A percentile compares a stretch with the other conserved stretches of the same genome.
phyloP scores from a whole-genome alignment of 345 rosid species.

The Eucalyptus pumila region DNA sequence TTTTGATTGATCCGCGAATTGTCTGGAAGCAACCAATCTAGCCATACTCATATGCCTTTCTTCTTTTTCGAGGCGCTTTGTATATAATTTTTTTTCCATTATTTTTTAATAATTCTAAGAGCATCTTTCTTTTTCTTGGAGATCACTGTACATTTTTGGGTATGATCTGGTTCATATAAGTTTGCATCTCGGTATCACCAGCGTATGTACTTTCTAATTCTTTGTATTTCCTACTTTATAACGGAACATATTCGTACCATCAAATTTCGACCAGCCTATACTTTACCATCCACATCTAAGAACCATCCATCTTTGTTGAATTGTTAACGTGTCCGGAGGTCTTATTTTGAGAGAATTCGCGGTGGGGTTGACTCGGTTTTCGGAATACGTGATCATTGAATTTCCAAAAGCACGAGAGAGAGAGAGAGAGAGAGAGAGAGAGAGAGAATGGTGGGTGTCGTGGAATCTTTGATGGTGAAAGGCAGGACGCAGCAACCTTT shows the following conservation, averaged over 20 bases:
- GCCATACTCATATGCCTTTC: neutral
- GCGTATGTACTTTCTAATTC: neutral
- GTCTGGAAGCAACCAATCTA: neutral
- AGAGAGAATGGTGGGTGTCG: neutral
- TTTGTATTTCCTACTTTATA: neutral
- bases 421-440: neutral
- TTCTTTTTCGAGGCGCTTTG: neutral
- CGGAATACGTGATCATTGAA: neutral
- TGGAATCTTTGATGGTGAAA: neutral
- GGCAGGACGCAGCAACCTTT: neutral
- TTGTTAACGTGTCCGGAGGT: neutral
- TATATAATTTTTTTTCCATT: neutral
- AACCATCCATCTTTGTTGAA: neutral
- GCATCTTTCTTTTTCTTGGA: neutral
- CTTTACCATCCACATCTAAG: neutral
- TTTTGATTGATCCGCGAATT: neutral
- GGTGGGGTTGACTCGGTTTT: neutral
- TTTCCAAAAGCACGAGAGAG: neutral
- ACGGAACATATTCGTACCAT: neutral
- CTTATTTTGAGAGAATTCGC: neutral
- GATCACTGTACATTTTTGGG: neutral
- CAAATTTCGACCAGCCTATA: neutral
- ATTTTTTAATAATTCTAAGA: neutral
- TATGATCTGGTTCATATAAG: neutral
- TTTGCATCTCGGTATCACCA: neutral